Percentiles rank a stretch among this genome's conserved stretches.
These are phyloP conservation scores for Corchorus olitorius DNA, from an alignment of 345 rosid genomes.

Conservation along the genomic window DNA sequence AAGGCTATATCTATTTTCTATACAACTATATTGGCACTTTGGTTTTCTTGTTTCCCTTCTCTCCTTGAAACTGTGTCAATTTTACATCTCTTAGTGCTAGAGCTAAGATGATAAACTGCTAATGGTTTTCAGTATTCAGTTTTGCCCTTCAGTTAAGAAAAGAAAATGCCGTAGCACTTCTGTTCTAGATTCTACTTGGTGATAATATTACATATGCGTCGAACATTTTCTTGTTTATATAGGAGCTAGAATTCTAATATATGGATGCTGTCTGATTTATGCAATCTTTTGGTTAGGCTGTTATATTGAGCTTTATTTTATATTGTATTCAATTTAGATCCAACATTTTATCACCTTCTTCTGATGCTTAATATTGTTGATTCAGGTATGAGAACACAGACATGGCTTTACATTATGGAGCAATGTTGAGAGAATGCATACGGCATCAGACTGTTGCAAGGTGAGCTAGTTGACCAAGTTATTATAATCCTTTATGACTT, in stretches of 20 bases:
- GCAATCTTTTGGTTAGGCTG: not conserved
- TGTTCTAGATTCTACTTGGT: not conserved
- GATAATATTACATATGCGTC: not conserved
- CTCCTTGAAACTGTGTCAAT: not conserved
- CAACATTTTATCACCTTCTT: conserved; percentile 21
- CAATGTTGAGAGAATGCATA: conserved; percentile 97
- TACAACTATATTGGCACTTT: not conserved
- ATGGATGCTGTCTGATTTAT: not conserved
- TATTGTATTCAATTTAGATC: not conserved
- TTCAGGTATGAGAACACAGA: conserved; percentile 76
- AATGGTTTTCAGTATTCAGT: not conserved
- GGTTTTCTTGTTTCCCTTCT: not conserved
- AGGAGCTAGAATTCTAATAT: not conserved
- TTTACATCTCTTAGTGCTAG: not conserved
- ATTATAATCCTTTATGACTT: not conserved
- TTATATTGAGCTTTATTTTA: conserved; percentile 5
- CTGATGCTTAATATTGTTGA: conserved; percentile 23
- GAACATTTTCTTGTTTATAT: not conserved
- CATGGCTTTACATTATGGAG: conserved; percentile 98
- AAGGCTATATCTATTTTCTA: not conserved
- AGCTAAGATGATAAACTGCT: not conserved
- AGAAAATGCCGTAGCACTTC: not conserved
- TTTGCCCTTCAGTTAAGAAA: not conserved
- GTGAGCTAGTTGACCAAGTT: conserved; percentile 43
- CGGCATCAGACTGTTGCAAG: conserved; percentile 95